Conservation (phyloP, 805 yeast genomes). For the Candida dajiaensis region DNA sequence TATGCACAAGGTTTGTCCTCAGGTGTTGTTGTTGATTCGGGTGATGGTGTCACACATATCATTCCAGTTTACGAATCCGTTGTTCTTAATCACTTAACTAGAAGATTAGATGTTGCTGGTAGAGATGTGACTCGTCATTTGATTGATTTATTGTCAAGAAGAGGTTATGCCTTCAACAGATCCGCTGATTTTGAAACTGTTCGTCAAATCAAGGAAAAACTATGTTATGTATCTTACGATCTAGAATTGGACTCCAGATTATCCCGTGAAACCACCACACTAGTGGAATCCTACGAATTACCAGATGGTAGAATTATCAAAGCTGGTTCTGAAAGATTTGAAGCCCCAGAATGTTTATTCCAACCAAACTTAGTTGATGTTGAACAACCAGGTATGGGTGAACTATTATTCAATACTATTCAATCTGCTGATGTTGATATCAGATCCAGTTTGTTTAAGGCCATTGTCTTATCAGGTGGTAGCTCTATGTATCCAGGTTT, state of each 20-base stretch:
- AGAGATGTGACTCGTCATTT: conserved; percentile 96
- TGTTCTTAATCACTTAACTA: conserved; percentile 89
- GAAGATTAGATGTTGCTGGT: conserved; percentile 94
- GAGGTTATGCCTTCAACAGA: conserved; percentile 97
- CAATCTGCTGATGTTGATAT: conserved; percentile 95
- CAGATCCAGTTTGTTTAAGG: conserved; percentile 80
- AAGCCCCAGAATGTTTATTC: conserved; percentile 95
- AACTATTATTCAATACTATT: conserved; percentile 82
- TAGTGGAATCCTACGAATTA: conserved; percentile 85
- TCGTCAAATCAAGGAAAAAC: conserved; percentile 93
- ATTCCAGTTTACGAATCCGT: conserved; percentile 97
- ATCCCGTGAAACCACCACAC: conserved; percentile 90
- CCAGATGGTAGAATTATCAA: conserved; percentile 96
- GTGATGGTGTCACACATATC: conserved; percentile 98
- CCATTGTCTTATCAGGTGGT: conserved; percentile 94
- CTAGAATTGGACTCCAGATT: conserved; percentile 81
- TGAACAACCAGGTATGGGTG: conserved; percentile 97
- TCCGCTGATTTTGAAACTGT: conserved; percentile 99
- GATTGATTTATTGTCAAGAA: conserved; percentile 82
- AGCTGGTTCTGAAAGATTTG: conserved; percentile 93
- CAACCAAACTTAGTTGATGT: conserved; percentile 94
- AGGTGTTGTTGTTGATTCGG: conserved; percentile 98
- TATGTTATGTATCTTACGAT: conserved; percentile 93
- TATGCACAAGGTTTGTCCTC: conserved; percentile 96
- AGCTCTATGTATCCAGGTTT: conserved; percentile 98